Evolutionary conservation across 1,284 basidiomycete genomes (phyloP), one percentile per base, ranked within the genome.

Genomic region (Ustilago crameri): DNA sequence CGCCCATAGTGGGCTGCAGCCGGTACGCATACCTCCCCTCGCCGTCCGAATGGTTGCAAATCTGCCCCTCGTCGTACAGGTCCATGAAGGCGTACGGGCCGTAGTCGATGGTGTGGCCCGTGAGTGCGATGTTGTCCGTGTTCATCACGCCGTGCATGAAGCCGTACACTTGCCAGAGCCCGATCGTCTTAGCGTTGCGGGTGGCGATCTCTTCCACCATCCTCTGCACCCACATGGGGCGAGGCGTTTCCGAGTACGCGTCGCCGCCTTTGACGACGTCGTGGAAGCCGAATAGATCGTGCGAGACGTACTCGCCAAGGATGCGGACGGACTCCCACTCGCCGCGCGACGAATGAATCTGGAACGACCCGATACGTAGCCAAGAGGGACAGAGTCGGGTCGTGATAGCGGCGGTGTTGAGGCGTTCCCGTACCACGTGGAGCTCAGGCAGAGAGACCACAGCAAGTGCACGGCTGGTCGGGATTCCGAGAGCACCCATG

Each of bases 1-100:
- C 53, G 63, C 85, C 62, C 75, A 90, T 90, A 8, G 84, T 88
- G 8, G 80, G 80, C 56, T 82, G 81, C 35, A 76, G 59, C 7
- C 65, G 88, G 86, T 94, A 98, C 3, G 91, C 87, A 81, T 98
- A 98, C 41, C 94, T 87, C 0, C 94, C 94, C 53, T 87, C 87
- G 27, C 89, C 88, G 80, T 98, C 95, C 0, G 90, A 90, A 81
- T 97, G 94, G 79, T 98, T 98, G 86, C 95, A 97, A 59, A 97
- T 91, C 78, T 95, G 93, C 51, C 87, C 86, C 0, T 89, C 83
- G 78, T 96, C 90, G 56, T 82, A 82, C 3, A 82, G 51, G 54
- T 84, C 84, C 94, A 97, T 97, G 85, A 96, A 97, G 0, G 93
- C 93, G 78, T 92, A 98, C 46, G 94, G 93, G 17, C 81, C 51